A percentile compares a stretch with the other conserved stretches of the same genome.
phyloP scores from a whole-genome alignment of 495 filamentous ascomycete species.

The Penicillium crystallinum region DNA sequence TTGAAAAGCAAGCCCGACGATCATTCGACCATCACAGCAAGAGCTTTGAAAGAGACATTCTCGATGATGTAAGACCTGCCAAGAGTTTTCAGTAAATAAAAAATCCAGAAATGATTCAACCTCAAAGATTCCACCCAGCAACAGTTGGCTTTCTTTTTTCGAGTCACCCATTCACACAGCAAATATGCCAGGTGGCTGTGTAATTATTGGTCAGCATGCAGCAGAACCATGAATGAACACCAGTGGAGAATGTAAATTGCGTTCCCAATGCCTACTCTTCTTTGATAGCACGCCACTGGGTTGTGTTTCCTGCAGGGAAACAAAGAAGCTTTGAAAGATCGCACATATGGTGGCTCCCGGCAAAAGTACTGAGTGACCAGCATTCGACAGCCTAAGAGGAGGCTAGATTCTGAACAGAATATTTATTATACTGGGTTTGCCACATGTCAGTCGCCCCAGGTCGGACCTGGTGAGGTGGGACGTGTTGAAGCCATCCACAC shows the following conservation, averaged over 20 bases:
- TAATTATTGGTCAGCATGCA: not conserved
- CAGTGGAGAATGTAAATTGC: not conserved
- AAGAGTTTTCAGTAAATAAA: not conserved
- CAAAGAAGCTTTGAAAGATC: not conserved
- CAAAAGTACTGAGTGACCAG: not conserved
- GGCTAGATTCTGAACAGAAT: not conserved
- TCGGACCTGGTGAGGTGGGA: not conserved
- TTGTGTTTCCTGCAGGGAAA: constrained; percentile 1
- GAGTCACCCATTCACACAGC: not conserved
- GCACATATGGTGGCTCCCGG: not conserved
- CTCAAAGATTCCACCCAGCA: not conserved
- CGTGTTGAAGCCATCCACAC: not conserved
- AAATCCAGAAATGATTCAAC: not conserved
- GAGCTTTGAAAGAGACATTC: not conserved
- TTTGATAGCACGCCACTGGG: not conserved
- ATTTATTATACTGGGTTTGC: not conserved
- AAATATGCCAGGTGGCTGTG: not conserved
- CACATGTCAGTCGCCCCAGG: not conserved
- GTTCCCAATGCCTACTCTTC: not conserved
- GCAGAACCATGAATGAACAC: not conserved
- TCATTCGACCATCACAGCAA: not conserved
- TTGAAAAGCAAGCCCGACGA: not conserved
- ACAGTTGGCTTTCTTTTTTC: not conserved
- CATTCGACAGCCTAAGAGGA: not conserved
- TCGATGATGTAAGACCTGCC: not conserved